phyloP scores from a whole-genome alignment of 2,329 filamentous ascomycete genomes.

The Teratosphaeria pseudoeucalypti region DNA sequence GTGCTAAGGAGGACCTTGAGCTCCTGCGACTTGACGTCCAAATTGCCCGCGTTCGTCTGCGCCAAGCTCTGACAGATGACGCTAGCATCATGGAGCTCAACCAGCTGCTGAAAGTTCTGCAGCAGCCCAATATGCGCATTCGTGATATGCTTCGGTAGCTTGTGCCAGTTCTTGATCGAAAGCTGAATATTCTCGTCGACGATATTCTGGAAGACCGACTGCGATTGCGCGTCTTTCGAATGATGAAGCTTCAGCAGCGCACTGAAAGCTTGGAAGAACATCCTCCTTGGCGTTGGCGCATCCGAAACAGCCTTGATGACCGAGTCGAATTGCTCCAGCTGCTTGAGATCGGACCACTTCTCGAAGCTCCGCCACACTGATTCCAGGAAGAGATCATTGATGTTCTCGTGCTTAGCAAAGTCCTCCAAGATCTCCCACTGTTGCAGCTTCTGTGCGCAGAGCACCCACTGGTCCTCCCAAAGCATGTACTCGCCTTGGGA shows the following conservation, averaged over 20 bases:
- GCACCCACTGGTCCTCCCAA: slow-evolving; percentile 98
- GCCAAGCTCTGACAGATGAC: slow-evolving; percentile 89
- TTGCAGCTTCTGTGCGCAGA: slow-evolving; percentile 94
- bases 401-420: slow-evolving; percentile 97
- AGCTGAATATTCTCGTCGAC: slow-evolving; percentile 97
- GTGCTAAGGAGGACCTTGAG: slow-evolving; percentile 86
- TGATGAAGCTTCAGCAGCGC: slow-evolving; percentile 87
- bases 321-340: slow-evolving; percentile 79
- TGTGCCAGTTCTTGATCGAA: slow-evolving; percentile 97
- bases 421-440: slow-evolving; percentile 98
- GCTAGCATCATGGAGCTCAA: slow-evolving; percentile 94
- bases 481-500: slow-evolving; percentile 96
- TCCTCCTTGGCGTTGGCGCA: slow-evolving; percentile 81
- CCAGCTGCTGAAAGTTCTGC: slow-evolving; percentile 95
- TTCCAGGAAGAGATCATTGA: slow-evolving; percentile 90
- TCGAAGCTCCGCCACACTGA: slow-evolving; percentile 93
- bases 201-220: slow-evolving; percentile 72
- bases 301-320: slow-evolving; percentile 97
- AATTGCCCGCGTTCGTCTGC: slow-evolving; percentile 69
- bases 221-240: slow-evolving; percentile 57
- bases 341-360: slow-evolving; percentile 79
- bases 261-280: slow-evolving; percentile 99
- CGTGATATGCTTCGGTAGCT: slow-evolving; percentile 85
- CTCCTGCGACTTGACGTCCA: slow-evolving; percentile 91
- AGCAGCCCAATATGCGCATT: slow-evolving; percentile 90